Percentiles rank a stretch among this genome's conserved stretches.
Conservation (phyloP, 1,284 basidiomycete species). For the Tremellales sp. region DNA sequence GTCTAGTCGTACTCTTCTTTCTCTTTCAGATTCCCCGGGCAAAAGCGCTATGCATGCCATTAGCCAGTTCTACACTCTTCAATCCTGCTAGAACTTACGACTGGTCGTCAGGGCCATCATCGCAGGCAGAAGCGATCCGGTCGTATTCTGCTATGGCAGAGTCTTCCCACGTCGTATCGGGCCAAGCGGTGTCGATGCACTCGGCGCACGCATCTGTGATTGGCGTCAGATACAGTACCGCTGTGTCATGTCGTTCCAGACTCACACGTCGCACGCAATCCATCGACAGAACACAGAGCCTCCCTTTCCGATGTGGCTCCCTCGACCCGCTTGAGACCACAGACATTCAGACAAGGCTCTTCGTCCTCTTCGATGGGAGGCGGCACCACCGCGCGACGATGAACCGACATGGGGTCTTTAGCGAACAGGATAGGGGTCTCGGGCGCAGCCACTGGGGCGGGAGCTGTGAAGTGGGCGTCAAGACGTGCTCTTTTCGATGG, state of each 20-base stretch:
- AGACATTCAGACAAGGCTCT: conserved; percentile 17
- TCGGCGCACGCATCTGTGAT: conserved; percentile 26
- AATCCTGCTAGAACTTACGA: too few species aligned
- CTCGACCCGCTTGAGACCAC: conserved; percentile 21
- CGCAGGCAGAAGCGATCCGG: conserved; percentile 23
- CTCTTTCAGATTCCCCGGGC: too few species aligned
- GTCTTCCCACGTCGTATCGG: conserved; percentile 28
- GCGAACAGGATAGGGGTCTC: conserved; percentile 13
- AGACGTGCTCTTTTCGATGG: neutral
- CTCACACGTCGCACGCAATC: conserved; percentile 29
- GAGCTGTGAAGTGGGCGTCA: neutral
- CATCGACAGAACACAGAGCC: conserved; percentile 25
- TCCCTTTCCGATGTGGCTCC: conserved; percentile 28
- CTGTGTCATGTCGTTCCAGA: conserved; percentile 1
- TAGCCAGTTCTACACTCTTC: too few species aligned
- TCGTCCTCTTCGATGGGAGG: conserved; percentile 6
- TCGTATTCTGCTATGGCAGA: conserved; percentile 33
- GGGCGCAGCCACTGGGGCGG: neutral
- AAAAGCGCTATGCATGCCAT: too few species aligned
- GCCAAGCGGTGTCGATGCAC: conserved; percentile 34
- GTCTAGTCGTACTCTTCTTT: too few species aligned
- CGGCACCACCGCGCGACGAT: conserved; percentile 15
- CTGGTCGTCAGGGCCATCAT: conserved; percentile 15
- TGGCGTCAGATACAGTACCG: neutral
- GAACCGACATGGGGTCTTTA: conserved; percentile 24